Evolutionary conservation across 352 stramenopile species (phyloP), one percentile per base, ranked within the genome.

Genomic region (Peronosclerospora sorghi): DNA sequence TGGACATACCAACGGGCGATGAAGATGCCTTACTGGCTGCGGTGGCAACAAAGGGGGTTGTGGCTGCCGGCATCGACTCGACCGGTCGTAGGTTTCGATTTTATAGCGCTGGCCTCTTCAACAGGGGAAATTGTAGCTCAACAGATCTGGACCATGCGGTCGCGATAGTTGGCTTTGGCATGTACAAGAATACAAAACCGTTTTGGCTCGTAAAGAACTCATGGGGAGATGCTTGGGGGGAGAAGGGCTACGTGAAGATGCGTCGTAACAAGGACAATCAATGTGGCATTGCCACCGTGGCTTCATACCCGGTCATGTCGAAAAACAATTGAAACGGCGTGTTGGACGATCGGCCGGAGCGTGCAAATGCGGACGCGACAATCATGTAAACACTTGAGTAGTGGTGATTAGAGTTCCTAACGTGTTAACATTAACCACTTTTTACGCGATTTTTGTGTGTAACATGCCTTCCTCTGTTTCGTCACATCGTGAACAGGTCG

Each of bases 141-240:
- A 72, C 97, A n/a, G 92, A 98, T 51, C 65, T 98, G 32, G 92
- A 98, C 53, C 95, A 98, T 65, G 91, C 82, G 34, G 93, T 98
- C n/a, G 56, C 83, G 0, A 70, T 94, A 17, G 92, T 90, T 10
- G 94, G 94, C 29, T 98, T 97, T 47, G 94, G 89, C 17, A 38
- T 52, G 2, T 65, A 60, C 45, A 90, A 94, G 45, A 73, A 84
- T 39, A n/a, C n/a, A n/a, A 72, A 80, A 20, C 71, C 95, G 46
- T 97, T 94, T 60, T 97, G 86, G 83, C 67, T 96, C 27, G 70
- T 98, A 20, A 84, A 95, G 48, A 98, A 98, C 70, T 96, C 78
- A 39, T 98, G 92, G 92, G 70, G 75, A 14, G 51, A 60, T 10
- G 59, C 51, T 24, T 96, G 87, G 87, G 87, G 87, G 30, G 83